Conservation (phyloP, 345 rosid genomes). For the Salix caprea region DNA sequence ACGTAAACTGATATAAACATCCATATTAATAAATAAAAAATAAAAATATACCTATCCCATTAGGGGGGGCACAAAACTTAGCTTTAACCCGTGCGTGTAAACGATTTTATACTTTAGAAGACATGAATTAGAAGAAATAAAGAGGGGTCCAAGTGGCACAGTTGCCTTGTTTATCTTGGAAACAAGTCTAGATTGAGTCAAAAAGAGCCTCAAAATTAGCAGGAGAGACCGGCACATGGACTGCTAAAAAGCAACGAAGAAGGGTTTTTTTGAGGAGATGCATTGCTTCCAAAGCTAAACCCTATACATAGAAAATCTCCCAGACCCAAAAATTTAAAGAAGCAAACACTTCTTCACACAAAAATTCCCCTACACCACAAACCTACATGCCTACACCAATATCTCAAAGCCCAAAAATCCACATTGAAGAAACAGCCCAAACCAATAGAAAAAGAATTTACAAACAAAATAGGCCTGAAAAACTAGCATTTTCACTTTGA, state of each 20-base stretch:
- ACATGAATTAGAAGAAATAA: neutral
- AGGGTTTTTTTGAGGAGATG: conserved; percentile 28
- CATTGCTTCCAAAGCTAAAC: conserved; percentile 20
- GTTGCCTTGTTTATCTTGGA: conserved; percentile 38
- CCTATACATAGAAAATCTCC: neutral
- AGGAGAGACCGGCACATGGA: conserved; percentile 27
- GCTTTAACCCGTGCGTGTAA: conserved; percentile 19
- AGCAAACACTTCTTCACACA: conserved; percentile 16
- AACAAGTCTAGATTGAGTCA: conserved; percentile 60
- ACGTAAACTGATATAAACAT: no score
- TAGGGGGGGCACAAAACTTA: conserved; percentile 15
- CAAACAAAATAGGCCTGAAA: neutral
- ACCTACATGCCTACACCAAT: neutral
- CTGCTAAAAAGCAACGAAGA: conserved; percentile 37
- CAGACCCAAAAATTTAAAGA: conserved; percentile 21
- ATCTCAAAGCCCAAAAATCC: conserved; percentile 27
- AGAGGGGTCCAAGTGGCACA: conserved; percentile 18
- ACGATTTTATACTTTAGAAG: conserved; percentile 13
- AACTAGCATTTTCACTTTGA: neutral
- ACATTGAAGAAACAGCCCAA: conserved; percentile 21
- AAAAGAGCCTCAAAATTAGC: conserved; percentile 39
- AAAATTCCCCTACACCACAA: conserved; percentile 25
- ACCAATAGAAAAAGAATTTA: neutral
- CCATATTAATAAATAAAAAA: no score
- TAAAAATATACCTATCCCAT: neutral